A percentile compares a stretch with the other conserved stretches of the same genome.
These are phyloP conservation scores for Pichia pseudocactophila DNA, from an alignment of 805 yeast genomes.

Conservation along the genomic window DNA sequence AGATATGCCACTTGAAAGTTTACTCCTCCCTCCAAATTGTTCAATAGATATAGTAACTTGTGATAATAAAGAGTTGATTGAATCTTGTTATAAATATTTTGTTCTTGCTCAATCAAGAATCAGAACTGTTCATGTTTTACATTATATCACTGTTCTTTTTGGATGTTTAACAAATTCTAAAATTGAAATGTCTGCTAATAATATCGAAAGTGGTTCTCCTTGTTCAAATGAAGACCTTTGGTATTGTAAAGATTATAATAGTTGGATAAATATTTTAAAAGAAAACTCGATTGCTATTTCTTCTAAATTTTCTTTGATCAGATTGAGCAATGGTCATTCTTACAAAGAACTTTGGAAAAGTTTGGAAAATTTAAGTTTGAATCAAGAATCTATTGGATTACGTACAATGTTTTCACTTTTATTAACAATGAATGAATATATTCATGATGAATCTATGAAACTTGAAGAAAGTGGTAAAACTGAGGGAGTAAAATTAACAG, in stretches of 20 bases:
- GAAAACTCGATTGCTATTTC: conserved; percentile 35
- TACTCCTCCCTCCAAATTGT: conserved; percentile 34
- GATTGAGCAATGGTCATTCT: conserved; percentile 44
- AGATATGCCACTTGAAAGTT: conserved; percentile 40
- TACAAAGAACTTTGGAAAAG: conserved; percentile 47
- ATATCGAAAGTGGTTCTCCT: conserved; percentile 56
- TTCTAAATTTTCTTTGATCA: conserved; percentile 46
- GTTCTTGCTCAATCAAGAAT: conserved; percentile 47
- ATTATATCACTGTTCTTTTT: conserved; percentile 40
- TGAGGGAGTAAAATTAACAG: conserved; percentile 39
- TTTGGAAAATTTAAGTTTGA: conserved; percentile 33
- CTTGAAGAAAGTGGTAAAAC: conserved; percentile 24
- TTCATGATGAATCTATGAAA: conserved; percentile 41
- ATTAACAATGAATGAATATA: conserved; percentile 58
- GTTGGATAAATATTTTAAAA: conserved; percentile 41
- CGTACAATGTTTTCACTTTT: conserved; percentile 47
- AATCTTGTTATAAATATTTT: conserved; percentile 41
- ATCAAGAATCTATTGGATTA: conserved; percentile 32
- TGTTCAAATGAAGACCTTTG: conserved; percentile 54
- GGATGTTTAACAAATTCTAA: conserved; percentile 36
- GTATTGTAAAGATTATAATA: conserved; percentile 38
- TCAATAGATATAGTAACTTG: conserved; percentile 13
- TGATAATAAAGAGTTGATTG: conserved; percentile 22
- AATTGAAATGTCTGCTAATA: conserved; percentile 32
- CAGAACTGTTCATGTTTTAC: conserved; percentile 43